Base-by-base conservation (phyloP, 345 rosid species). In the Draba incana region DNA sequence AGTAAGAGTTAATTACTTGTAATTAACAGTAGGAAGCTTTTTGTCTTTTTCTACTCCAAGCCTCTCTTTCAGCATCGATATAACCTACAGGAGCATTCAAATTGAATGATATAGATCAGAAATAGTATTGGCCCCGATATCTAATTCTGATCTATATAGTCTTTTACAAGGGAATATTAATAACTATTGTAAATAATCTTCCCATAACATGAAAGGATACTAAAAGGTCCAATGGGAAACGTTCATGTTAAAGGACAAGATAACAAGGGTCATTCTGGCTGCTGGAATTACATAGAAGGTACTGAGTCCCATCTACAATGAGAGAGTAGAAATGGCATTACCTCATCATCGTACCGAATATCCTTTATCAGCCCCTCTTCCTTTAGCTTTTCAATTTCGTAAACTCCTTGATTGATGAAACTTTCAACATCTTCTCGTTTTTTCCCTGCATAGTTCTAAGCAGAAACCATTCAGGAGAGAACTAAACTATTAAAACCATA, bases 301-400 rank as follows among this genome's bases (percentile, higher is more conserved):
- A 49, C n/a, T 47, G 39, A 68, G 16, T 53, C 28, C 45, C 27
- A 52, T 35, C 57, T 42, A 46, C 30, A 43, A 37, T 28, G 56
- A 25, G 52, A 46, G 24, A 46, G 38, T 13, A 4, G 27, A 52
- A 27, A 27, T 60, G n/a, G 27, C 37, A 15, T 57, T 79, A 90
- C 98, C 98, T 93, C 94, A 74, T 93, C 98, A 63, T 93, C 98
- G 69, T 93, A 93, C 11, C 41, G 77, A 58, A 87, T 78, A 72
- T 85, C 80, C 27, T 92, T 90, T 77, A 93, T 87, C 75, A 86
- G 82, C 57, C 98, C 96, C 71, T 85, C 93, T 79, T 90, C 92
- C 80, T 88, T 93, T 45, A 93, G 81, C 82, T 81, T 85, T 68
- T 90, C 96, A 50, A 90, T 83, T 71, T 93, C 75, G 78, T 83